Evolutionary conservation across 2,329 filamentous ascomycete species (phyloP).

Genomic region (Truncatella angustata): DNA sequence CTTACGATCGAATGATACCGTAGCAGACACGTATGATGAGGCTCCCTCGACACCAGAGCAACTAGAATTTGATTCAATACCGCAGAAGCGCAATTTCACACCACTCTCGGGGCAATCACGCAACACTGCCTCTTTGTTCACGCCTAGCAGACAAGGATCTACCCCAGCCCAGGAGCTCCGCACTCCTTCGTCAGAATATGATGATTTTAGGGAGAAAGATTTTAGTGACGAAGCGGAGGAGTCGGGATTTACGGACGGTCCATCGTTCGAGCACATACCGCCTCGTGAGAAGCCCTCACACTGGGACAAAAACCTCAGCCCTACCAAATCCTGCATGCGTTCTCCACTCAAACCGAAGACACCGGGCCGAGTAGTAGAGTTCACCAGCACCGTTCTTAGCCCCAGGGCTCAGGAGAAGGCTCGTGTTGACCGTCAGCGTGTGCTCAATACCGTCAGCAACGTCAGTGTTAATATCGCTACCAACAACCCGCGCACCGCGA

Average conservation of each 20-base stretch:
- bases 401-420: constrained; percentile 40
- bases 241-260: constrained; percentile 32
- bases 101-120: constrained; percentile 35
- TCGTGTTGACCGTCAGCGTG: constrained; percentile 17
- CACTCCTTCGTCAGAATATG: background rate
- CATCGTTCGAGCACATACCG: constrained; percentile 36
- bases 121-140: constrained; percentile 37
- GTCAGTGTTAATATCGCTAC: background rate
- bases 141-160: constrained; percentile 18
- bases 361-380: constrained; percentile 57
- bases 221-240: constrained; percentile 11
- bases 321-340: constrained; percentile 55
- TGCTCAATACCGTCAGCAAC: background rate
- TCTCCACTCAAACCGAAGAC: constrained; percentile 58
- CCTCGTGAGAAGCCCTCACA: constrained; percentile 44
- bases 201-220: background rate
- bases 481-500: background rate
- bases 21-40: constrained; percentile 23
- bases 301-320: constrained; percentile 51
- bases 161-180: constrained; percentile 12
- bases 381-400: constrained; percentile 49
- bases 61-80: constrained; percentile 32
- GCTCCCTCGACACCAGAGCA: constrained; percentile 32
- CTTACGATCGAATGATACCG: constrained; percentile 21
- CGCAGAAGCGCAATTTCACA: constrained; percentile 49